Base-by-base conservation (phyloP, 257 asterid species). In the Paraleonurus japonicus region DNA sequence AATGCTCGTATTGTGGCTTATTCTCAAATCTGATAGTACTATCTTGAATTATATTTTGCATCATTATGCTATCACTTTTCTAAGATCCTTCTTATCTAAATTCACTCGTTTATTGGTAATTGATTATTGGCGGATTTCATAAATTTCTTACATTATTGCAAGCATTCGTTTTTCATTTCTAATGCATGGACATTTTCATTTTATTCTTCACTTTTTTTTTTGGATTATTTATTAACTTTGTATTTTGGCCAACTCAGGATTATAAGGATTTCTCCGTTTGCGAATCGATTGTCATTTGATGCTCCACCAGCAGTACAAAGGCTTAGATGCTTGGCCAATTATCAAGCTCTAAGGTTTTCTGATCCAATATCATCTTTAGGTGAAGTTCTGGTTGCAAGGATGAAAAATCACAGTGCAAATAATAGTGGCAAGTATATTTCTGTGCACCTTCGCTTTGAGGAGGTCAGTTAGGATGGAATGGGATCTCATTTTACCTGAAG, bases 371-470 rank as follows among this genome's bases (percentile, higher is more conserved):
- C 83, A 75, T 80, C 83, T 75, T 74, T 95, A 80, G 94, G 86
- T 66, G 89, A 89, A 82, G 58, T 78, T 32, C 79, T 95, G 85
- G 98, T 90, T 73, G 80, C 85, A 64, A 88, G 96, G 83, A 95
- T 95, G 99, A 90, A 83, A 84, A 87, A 86, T 63, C 86, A 71
- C 33, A 95, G 98, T 85, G 87, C 84, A 76, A 90, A 80, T 76
- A 87, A 85, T 79, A 84, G 95, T 75, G 99, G 98, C 72, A 95
- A 92, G 69, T 95, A 95, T 61, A 82, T 95, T 35, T 95, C 99
- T 28, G 97, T 95, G 77, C 99, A 95, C 79, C 99, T 95, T 80
- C 99, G 99, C 71, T 95, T 87, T 76, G 99, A 95, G 86, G 99
- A 95, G 99, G 99, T 95, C 72, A 76, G 90, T 85, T 73, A 19